A percentile compares a stretch with the other conserved stretches of the same genome.
phyloP scores from a whole-genome alignment of 306 rosid species.

The Neltuma alba region DNA sequence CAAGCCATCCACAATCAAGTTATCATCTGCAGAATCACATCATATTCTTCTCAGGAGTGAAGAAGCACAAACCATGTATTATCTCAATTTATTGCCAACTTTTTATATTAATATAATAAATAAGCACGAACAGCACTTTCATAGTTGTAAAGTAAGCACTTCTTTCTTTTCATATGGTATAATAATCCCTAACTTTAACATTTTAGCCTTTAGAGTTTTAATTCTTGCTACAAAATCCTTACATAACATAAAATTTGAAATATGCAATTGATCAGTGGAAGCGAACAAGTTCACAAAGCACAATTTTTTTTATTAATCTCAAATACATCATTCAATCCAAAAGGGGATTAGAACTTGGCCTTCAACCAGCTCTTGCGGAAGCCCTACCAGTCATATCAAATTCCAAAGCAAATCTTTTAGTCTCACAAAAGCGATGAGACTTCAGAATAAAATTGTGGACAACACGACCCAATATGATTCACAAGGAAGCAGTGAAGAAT shows the following conservation, averaged over 20 bases:
- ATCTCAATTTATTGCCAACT: neutral
- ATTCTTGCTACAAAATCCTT: conserved; percentile 6
- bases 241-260: conserved; percentile 15
- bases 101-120: neutral
- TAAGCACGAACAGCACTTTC: neutral
- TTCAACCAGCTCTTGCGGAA: neutral
- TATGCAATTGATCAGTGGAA: conserved; percentile 23
- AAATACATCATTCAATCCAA: neutral
- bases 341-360: conserved; percentile 16
- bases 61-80: neutral
- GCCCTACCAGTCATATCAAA: conserved; percentile 2
- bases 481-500: neutral
- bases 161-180: neutral
- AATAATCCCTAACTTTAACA: neutral
- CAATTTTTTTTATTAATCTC: neutral
- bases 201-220: neutral
- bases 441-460: conserved; percentile 9
- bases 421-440: neutral
- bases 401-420: neutral
- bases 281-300: neutral
- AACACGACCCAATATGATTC: neutral
- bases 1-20: conserved; percentile 17
- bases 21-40: neutral
- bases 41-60: neutral
- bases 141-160: conserved; percentile 11